Evolutionary conservation across 441 rosid species (phyloP).

Genomic region (Melastoma candidum): DNA sequence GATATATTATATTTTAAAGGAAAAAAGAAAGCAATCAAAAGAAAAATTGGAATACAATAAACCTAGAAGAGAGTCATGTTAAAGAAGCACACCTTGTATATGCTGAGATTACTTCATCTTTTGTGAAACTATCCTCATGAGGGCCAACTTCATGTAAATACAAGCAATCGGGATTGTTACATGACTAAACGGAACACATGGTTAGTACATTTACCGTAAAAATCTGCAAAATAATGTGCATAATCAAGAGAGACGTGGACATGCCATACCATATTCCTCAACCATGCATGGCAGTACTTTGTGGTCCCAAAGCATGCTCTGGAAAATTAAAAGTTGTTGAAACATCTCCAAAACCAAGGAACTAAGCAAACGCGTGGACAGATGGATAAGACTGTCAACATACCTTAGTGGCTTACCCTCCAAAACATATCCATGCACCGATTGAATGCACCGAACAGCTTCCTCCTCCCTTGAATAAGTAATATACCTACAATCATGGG

Average conservation of each 20-base stretch:
- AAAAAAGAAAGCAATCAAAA: no score
- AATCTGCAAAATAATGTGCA: no score
- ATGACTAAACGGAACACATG: constrained; percentile 31
- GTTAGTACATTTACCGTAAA: no score
- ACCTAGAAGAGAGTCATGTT: no score
- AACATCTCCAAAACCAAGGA: constrained; percentile 5
- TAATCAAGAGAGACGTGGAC: no score
- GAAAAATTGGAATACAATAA: no score
- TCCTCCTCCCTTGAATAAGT: constrained; percentile 71
- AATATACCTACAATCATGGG: constrained; percentile 43
- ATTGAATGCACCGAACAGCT: constrained; percentile 70
- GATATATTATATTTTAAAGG: no score
- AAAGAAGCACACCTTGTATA: constrained; percentile 31
- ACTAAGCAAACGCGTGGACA: constrained; percentile 2
- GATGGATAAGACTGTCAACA: constrained; percentile 10
- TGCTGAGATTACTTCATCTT: constrained; percentile 49
- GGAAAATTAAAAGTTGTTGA: constrained; percentile 1
- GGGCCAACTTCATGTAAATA: constrained; percentile 61
- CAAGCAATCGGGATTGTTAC: constrained; percentile 51
- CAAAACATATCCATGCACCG: constrained; percentile 44
- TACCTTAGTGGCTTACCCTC: constrained; percentile 54
- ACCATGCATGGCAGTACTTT: constrained; percentile 73
- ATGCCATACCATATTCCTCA: constrained; percentile 40
- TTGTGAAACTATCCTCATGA: constrained; percentile 55
- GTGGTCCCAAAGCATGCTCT: constrained; percentile 75